Evolutionary conservation across 805 yeast genomes (phyloP).

Genomic region (Ogataea trehalophila): DNA sequence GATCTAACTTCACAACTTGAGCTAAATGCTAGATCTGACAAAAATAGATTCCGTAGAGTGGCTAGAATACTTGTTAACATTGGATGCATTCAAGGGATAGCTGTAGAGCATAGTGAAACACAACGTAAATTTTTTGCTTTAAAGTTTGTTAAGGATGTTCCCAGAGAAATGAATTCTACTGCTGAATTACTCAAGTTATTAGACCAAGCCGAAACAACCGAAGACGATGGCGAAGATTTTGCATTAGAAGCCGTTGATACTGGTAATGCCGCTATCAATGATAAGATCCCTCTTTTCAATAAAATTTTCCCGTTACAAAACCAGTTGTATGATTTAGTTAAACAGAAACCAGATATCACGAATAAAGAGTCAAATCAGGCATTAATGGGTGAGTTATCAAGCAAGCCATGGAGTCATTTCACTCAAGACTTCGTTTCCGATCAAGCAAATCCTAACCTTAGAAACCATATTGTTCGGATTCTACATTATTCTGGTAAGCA

Average conservation of each 20-base stretch:
- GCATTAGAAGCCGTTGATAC: constrained; percentile 24
- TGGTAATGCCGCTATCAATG: constrained; percentile 27
- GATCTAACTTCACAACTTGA: constrained; percentile 60
- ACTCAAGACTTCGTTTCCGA: constrained; percentile 17
- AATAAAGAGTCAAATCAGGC: constrained; percentile 47
- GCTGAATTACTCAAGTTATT: no score
- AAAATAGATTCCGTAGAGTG: constrained; percentile 37
- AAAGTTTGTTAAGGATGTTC: constrained; percentile 21
- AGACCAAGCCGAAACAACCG: constrained; percentile 10
- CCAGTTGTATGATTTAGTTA: constrained; percentile 49
- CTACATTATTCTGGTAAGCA: constrained; percentile 50
- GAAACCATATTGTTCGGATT: constrained; percentile 53
- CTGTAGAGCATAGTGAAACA: constrained; percentile 22
- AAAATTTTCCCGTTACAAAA: constrained; percentile 56
- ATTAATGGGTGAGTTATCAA: constrained; percentile 48
- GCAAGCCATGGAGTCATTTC: constrained; percentile 18
- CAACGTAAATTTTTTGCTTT: constrained; percentile 21
- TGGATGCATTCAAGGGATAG: constrained; percentile 16
- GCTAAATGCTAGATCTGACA: constrained; percentile 36
- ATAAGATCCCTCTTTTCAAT: constrained; percentile 37
- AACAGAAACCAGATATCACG: constrained; percentile 50
- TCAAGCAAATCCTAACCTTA: constrained; percentile 35
- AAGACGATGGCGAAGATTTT: constrained; percentile 24
- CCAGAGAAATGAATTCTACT: constrained; percentile 7
- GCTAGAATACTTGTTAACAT: constrained; percentile 45